Evolutionary conservation across 495 filamentous ascomycete species (phyloP), one percentile per base, ranked within the genome.

Genomic region (Tuber aestivum): DNA sequence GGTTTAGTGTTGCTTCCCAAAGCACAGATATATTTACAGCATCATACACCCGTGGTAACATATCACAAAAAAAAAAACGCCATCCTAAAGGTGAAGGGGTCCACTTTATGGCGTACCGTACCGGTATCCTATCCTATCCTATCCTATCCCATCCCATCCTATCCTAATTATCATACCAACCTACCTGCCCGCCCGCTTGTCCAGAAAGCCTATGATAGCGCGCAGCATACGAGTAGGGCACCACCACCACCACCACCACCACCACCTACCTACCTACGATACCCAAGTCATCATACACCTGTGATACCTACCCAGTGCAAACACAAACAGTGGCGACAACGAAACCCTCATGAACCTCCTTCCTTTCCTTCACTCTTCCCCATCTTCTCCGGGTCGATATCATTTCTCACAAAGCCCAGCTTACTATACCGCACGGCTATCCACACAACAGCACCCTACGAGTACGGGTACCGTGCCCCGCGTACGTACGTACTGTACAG

Each of bases 1-100:
- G 27, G 50, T 61, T 32, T 61, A 6, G 50, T 32, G 27, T 61
- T 61, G 50, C 50, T 14, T 16, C 27, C n/a, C 50, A 61, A 27
- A 61, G 50, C 9, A 61, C 50, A 61, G 50, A 27, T 32, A 61
- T 61, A 61, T 61, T 61, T 32, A 61, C 27, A n/a, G 48, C 23
- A 50, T 61, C 50, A 61, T 61, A 32, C 50, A 61, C 50, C n/a
- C 50, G 50, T 8, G 48, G 27, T 65, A 65, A 65, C 56, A 65
- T 65, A 65, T 65, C 56, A 65, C 56, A 65, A 65, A 65, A 65
- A 65, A 65, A 35, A 16, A 65, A 35, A 32, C 56, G 27, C 27
- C 56, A 65, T 35, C 5, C 5, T 35, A 27, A 35, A 65, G 4
- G 56, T 18, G 50, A 27, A 65, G 27, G 56, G 56, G 56, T 20